Evolutionary conservation across 2,329 filamentous ascomycete species (phyloP).

Genomic region (Paecilomyces fulvus): DNA sequence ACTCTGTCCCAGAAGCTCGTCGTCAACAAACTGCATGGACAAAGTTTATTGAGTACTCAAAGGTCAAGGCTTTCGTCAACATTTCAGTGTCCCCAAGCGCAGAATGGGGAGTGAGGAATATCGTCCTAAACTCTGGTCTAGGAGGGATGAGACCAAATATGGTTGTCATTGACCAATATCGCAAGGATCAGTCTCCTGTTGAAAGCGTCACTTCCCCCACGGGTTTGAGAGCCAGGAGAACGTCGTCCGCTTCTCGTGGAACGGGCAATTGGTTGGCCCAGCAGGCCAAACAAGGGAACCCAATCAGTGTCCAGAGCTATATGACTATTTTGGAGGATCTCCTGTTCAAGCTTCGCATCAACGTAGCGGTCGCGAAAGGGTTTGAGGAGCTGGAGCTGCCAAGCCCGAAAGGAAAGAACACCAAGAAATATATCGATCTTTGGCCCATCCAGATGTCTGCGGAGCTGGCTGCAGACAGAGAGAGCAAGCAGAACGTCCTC

Average conservation of each 20-base stretch:
- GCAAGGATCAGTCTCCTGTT: slow-evolving; percentile 50
- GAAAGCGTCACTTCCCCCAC: slow-evolving; percentile 46
- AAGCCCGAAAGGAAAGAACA: slow-evolving; percentile 46
- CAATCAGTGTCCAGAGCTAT: slow-evolving; percentile 65
- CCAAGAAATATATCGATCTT: slow-evolving; percentile 73
- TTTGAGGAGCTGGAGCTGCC: slow-evolving; percentile 72
- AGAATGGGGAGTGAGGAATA: slow-evolving; percentile 76
- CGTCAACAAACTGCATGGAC: slow-evolving; percentile 76
- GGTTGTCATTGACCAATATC: slow-evolving; percentile 68
- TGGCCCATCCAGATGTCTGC: slow-evolving; percentile 95
- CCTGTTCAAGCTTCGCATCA: slow-evolving; percentile 67
- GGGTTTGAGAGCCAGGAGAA: slow-evolving; percentile 15
- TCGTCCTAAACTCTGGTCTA: slow-evolving; percentile 71
- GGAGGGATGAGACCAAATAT: slow-evolving; percentile 88
- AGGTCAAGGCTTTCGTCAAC: slow-evolving; percentile 84
- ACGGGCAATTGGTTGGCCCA: slow-evolving; percentile 44
- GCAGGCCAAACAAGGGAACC: slow-evolving; percentile 56
- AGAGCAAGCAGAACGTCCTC: slow-evolving; percentile 56
- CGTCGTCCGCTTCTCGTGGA: slow-evolving; percentile 8
- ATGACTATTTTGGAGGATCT: slow-evolving; percentile 78
- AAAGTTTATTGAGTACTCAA: slow-evolving; percentile 77
- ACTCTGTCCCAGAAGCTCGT: slow-evolving; percentile 70
- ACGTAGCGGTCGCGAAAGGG: slow-evolving; percentile 75
- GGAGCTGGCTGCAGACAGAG: slow-evolving; percentile 60
- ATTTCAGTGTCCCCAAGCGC: slow-evolving; percentile 73